Base-by-base conservation (phyloP, 225 moss, liverwort and hornwort species). In the Takakia lepidozioides region DNA sequence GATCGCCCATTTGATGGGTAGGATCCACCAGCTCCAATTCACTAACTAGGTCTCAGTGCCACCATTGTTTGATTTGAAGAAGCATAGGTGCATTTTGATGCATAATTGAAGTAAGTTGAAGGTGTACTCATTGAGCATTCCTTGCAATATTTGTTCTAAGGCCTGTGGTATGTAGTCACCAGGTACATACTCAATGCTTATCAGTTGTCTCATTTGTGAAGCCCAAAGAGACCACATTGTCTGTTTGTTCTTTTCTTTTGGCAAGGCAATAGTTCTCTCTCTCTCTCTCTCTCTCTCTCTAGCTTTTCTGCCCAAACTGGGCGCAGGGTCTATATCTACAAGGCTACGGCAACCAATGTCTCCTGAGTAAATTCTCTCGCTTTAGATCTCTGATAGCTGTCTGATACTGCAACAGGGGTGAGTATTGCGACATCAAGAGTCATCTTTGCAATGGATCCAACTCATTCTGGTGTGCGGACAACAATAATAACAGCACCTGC, bases 401-500 rank as follows among this genome's bases (percentile, higher is more conserved):
- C 37, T 51, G 25, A 28, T 51, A 38, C 55, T 52, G 38, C 60
- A n/a, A 49, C 74, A 87, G 92, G 39, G 92, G 92, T 24, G 15
- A 66, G 19, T 80, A 65, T 57, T 88, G 92, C 52, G 57, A 78
- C 43, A 59, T 47, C 32, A 52, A 51, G 5, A 63, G 80, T 27
- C 63, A 74, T 49, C 77, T 75, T 61, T 92, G 92, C 59, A 65
- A 66, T 61, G 66, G 34, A 19, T 52, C 61, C 22, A 0, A 41
- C 20, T 32, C 21, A 34, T 83, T 87, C 68, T 92, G 73, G 66
- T 92, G 92, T 38, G 35, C 72, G 35, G 70, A 56, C 43, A 80
- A 87, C 61, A n/a, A 27, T 11, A 15, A 34, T 46, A 77, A 57
- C 74, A 53, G 39, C 76, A 80, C 65, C 55, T 67, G 82, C 73